These are phyloP conservation scores for Aspergillus diversus DNA, from an alignment of 495 filamentous ascomycete species.

Conservation along the genomic window DNA sequence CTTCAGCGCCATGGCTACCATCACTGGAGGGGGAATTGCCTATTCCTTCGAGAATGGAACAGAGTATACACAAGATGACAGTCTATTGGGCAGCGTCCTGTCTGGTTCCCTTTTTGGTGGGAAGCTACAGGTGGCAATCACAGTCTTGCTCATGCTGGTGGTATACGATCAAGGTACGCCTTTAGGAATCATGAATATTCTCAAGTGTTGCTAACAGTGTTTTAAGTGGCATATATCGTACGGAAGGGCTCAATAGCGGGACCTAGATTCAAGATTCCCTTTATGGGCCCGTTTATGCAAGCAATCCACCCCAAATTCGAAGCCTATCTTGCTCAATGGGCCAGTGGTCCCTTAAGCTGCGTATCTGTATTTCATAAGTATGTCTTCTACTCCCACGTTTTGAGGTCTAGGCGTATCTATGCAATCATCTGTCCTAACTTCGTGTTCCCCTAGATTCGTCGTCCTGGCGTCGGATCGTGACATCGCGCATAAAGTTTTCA, in stretches of 20 bases:
- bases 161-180: slow-evolving; percentile 40
- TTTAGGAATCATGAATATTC: neutral
- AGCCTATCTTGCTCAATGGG: slow-evolving; percentile 82
- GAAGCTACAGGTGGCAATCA: neutral
- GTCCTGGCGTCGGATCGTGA: slow-evolving; percentile 92
- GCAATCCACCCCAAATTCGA: slow-evolving; percentile 85
- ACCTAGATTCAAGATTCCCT: slow-evolving; percentile 77
- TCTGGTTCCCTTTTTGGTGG: neutral
- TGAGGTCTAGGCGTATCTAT: no score
- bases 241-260: slow-evolving; percentile 84
- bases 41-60: slow-evolving; percentile 2
- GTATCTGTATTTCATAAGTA: slow-evolving; percentile 98
- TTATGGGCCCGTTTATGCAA: slow-evolving; percentile 89
- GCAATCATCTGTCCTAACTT: neutral
- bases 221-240: slow-evolving; percentile 73
- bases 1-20: neutral
- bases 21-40: no score
- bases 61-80: neutral
- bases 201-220: slow-evolving; percentile 21
- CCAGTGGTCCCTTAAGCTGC: slow-evolving; percentile 82
- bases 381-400: no score
- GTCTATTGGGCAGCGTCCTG: neutral
- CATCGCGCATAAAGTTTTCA: slow-evolving; percentile 91
- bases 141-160: slow-evolving; percentile 29
- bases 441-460: slow-evolving; percentile 68